These are phyloP conservation scores for Abrus precatorius DNA, from an alignment of 306 rosid genomes.

Conservation along the genomic window DNA sequence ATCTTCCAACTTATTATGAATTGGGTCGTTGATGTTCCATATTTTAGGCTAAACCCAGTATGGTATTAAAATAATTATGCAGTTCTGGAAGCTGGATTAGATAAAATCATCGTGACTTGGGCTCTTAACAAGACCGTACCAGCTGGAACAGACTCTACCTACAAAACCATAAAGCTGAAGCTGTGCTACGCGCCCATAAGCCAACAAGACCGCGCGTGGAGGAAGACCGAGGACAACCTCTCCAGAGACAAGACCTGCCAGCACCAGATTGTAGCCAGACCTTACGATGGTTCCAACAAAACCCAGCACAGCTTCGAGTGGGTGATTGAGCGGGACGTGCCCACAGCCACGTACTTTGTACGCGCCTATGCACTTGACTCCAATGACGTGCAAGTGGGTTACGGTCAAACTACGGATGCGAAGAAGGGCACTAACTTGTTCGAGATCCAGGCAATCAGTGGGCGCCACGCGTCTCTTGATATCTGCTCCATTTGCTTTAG, in stretches of 20 bases:
- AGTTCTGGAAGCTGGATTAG: slow-evolving; percentile 77
- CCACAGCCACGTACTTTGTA: slow-evolving; percentile 76
- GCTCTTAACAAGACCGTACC: slow-evolving; percentile 58
- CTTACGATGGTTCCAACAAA: slow-evolving; percentile 67
- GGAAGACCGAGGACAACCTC: slow-evolving; percentile 79
- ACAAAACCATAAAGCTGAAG: slow-evolving; percentile 71
- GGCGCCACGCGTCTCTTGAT: slow-evolving; percentile 84
- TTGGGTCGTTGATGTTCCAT: background rate
- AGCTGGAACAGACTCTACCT: slow-evolving; percentile 67
- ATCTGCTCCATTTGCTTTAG: slow-evolving; percentile 80
- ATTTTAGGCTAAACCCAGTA: background rate
- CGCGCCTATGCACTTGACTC: slow-evolving; percentile 82
- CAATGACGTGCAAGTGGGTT: slow-evolving; percentile 60
- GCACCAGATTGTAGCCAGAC: slow-evolving; percentile 56
- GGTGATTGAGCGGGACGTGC: slow-evolving; percentile 63
- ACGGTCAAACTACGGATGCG: slow-evolving; percentile 70
- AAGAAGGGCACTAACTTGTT: slow-evolving; percentile 65
- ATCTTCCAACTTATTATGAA: background rate
- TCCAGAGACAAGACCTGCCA: slow-evolving; percentile 82
- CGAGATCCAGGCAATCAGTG: slow-evolving; percentile 65
- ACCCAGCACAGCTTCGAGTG: slow-evolving; percentile 59
- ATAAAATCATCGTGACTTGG: slow-evolving; percentile 75
- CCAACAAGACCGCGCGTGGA: slow-evolving; percentile 88
- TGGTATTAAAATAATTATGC: slow-evolving; percentile 43
- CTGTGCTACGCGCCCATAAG: slow-evolving; percentile 87